Conservation (phyloP, 129 eudicot genomes). For the Flaveria brownii region DNA sequence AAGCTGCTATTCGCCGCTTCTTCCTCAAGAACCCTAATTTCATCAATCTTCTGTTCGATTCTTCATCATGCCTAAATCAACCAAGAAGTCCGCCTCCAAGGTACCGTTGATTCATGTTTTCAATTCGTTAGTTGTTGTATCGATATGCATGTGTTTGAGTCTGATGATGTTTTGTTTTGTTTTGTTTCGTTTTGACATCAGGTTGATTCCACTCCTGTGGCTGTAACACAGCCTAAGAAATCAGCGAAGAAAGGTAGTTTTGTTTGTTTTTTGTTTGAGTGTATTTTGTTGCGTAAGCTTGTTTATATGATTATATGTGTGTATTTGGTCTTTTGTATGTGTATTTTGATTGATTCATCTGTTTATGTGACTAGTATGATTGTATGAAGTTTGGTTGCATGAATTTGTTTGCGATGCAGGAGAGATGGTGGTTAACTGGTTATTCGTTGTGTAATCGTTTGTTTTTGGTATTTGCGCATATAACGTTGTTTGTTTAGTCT, state of each 20-base stretch:
- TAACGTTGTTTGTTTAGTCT: not conserved
- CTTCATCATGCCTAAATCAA: slow-evolving; percentile 46
- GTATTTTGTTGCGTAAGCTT: not conserved
- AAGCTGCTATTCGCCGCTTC: slow-evolving; percentile 20
- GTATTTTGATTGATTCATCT: not conserved
- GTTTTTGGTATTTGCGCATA: not conserved
- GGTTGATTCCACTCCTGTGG: slow-evolving; percentile 27
- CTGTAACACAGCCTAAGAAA: slow-evolving; percentile 16
- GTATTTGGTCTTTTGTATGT: not conserved
- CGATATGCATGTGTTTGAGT: not conserved
- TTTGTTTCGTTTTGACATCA: not conserved
- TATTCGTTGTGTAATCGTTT: not conserved
- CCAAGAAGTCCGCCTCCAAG: slow-evolving; percentile 63
- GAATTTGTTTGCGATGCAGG: no score
- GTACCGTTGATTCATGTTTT: slow-evolving; percentile 23
- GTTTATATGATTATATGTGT: no score
- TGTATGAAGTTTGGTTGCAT: no score
- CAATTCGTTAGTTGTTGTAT: not conserved
- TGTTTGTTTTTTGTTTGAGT: not conserved
- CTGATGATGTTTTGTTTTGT: slow-evolving; percentile 7
- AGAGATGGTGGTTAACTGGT: no score
- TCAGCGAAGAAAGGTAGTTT: slow-evolving; percentile 35
- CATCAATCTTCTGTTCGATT: not conserved
- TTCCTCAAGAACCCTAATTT: slow-evolving; percentile 33
- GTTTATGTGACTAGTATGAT: not conserved